phyloP scores from a whole-genome alignment of 2,329 filamentous ascomycete genomes.

The Penicillium sp. region DNA sequence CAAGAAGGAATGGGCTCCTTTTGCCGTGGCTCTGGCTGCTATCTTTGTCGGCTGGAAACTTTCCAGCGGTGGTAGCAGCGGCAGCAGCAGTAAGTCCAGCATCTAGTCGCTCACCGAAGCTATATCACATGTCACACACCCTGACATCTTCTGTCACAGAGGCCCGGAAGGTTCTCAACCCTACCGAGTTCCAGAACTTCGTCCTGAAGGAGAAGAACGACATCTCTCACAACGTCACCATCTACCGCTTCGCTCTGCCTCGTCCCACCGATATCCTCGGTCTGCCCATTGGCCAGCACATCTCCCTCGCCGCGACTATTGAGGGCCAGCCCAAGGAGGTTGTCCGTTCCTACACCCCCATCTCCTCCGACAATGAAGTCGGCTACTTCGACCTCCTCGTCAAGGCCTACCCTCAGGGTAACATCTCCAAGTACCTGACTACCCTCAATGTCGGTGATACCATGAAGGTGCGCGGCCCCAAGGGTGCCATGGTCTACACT shows the following conservation, averaged over 20 bases:
- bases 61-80: constrained; percentile 60
- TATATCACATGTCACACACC: constrained; percentile 10
- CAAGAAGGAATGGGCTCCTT: constrained; percentile 77
- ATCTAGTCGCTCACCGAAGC: not conserved
- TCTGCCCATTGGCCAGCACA: constrained; percentile 97
- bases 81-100: constrained; percentile 58
- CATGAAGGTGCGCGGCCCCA: constrained; percentile 91
- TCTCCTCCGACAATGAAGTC: constrained; percentile 84
- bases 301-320: constrained; percentile 86
- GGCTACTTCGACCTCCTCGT: constrained; percentile 96
- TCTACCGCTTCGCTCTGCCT: constrained; percentile 94
- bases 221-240: constrained; percentile 97
- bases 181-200: constrained; percentile 87
- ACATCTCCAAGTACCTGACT: constrained; percentile 94
- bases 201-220: constrained; percentile 92
- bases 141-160: constrained; percentile 52
- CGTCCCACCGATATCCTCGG: constrained; percentile 80
- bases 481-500: constrained; percentile 96
- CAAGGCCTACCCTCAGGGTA: constrained; percentile 96
- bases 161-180: constrained; percentile 82
- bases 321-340: constrained; percentile 81
- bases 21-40: constrained; percentile 70
- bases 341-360: constrained; percentile 89
- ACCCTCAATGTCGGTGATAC: constrained; percentile 80
- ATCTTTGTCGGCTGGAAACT: constrained; percentile 74